Evolutionary conservation across 2,329 filamentous ascomycete species (phyloP), one percentile per base, ranked within the genome.

Genomic region (Fusarium annulatum): DNA sequence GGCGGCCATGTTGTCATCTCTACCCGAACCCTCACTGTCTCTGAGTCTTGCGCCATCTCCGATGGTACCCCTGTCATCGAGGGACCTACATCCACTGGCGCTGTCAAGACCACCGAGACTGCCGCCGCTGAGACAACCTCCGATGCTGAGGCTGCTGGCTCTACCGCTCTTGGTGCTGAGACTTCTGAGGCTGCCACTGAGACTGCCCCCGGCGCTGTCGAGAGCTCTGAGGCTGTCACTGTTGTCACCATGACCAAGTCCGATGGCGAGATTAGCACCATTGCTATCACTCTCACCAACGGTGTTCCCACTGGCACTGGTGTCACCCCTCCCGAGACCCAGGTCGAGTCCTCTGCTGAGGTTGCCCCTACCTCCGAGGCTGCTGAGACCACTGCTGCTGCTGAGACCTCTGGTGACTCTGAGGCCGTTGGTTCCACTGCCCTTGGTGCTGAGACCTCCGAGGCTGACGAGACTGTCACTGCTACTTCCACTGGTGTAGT

Each of bases 11-110:
- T 67, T 59, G 76, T 78, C 52, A 77, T 78, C 66, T 73, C 67
- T 42, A 78, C 74, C 45, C 75, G 69, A 30, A 79, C 74, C 30
- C 74, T 78, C 51, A 78, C 77, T 62, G 77, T 76, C 34, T 70
- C 73, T 7, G 77, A 78, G 66, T 70, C 76, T 51, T 77, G 75
- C 39, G 71, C 73, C 33, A 62, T 79, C 51, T 73, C 71, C 30
- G 71, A 74, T 23, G 76, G 76, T 45, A 75, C 72, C 23, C 72
- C 70, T 23, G 61, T 75, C 38, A 69, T 76, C 7, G 64, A 75
- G 59, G 71, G 75, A 26, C 62, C 76, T 51, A 75, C 75, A 7
- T 59, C 61, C 21, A 72, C 69, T 33, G 67, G 57, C 23, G 70
- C 61, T 28, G 58, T 38, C n/a, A 58, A 60, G 26, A 61, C 71